Conservation (phyloP, 257 asterid genomes). For the Solanum chiquidenum region DNA sequence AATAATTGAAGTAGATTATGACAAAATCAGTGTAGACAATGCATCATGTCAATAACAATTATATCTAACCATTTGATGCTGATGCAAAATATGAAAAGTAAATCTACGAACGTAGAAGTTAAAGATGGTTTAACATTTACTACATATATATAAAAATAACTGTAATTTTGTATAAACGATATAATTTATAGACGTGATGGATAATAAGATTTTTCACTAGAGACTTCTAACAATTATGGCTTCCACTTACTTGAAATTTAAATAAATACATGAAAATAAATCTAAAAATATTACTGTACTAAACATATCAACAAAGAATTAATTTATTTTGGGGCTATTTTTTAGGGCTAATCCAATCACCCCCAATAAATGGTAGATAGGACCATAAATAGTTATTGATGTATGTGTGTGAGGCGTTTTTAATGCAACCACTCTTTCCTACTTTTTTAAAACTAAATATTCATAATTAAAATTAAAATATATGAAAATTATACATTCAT, state of each 20-base stretch:
- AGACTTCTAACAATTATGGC: not conserved
- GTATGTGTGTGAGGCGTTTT: not conserved
- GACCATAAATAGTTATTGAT: not conserved
- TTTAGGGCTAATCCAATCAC: not conserved
- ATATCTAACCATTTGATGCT: too few relatives aligned
- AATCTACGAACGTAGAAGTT: too few relatives aligned
- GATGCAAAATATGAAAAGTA: too few relatives aligned
- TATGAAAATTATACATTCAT: not conserved
- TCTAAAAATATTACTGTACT: not conserved
- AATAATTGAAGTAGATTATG: too few relatives aligned
- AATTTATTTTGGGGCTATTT: not conserved
- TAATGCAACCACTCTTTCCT: not conserved
- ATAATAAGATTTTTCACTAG: too few relatives aligned
- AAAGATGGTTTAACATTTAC: too few relatives aligned
- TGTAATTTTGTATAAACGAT: rapidly evolving
- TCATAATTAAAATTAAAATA: not conserved
- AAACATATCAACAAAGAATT: not conserved
- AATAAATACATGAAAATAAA: not conserved
- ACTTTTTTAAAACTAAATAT: not conserved
- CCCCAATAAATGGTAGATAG: not conserved
- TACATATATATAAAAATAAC: too few relatives aligned
- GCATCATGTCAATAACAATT: too few relatives aligned
- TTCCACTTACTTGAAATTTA: not conserved
- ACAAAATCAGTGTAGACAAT: too few relatives aligned
- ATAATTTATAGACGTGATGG: too few relatives aligned